A percentile compares a stretch with the other conserved stretches of the same genome.
Evolutionary conservation across 1,139 yeast genomes (phyloP).

Genomic region (Pichia sp.): DNA sequence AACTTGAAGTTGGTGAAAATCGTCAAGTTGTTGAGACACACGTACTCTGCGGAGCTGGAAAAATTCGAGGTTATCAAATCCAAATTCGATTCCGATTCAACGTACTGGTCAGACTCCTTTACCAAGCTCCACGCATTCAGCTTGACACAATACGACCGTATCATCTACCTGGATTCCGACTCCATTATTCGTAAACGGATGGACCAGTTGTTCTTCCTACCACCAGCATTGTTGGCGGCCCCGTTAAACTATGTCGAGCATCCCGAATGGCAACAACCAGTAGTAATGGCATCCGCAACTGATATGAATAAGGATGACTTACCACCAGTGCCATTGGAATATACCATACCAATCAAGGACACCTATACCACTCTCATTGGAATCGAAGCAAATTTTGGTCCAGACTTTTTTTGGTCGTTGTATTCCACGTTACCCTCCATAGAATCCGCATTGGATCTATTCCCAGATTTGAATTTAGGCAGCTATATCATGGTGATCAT

Average conservation of each 20-base stretch:
- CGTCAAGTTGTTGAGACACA: background rate
- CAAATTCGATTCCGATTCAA: slow-evolving; percentile 4
- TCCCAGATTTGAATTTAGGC: slow-evolving; percentile 31
- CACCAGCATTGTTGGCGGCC: slow-evolving; percentile 35
- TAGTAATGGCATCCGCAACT: slow-evolving; percentile 3
- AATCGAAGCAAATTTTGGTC: slow-evolving; percentile 11
- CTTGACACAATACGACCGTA: slow-evolving; percentile 44
- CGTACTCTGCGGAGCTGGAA: slow-evolving; percentile 1
- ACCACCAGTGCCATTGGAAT: slow-evolving; percentile 21
- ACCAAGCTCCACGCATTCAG: slow-evolving; percentile 53
- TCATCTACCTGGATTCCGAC: slow-evolving; percentile 45
- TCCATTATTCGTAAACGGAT: slow-evolving; percentile 36
- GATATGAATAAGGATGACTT: slow-evolving; percentile 10
- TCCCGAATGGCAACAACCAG: slow-evolving; percentile 4
- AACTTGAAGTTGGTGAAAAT: slow-evolving; percentile 3
- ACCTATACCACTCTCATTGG: slow-evolving; percentile 19
- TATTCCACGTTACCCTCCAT: slow-evolving; percentile 23
- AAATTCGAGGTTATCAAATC: slow-evolving; percentile 7
- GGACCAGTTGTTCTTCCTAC: slow-evolving; percentile 47
- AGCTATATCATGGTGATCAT: slow-evolving; percentile 44
- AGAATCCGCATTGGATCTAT: slow-evolving; percentile 15
- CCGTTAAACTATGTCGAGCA: slow-evolving; percentile 34
- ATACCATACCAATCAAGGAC: slow-evolving; percentile 19
- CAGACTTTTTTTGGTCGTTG: slow-evolving; percentile 10
- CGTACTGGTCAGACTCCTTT: slow-evolving; percentile 47